Evolutionary conservation across 2,329 filamentous ascomycete species (phyloP).

Genomic region (Hypomyces perniciosus): DNA sequence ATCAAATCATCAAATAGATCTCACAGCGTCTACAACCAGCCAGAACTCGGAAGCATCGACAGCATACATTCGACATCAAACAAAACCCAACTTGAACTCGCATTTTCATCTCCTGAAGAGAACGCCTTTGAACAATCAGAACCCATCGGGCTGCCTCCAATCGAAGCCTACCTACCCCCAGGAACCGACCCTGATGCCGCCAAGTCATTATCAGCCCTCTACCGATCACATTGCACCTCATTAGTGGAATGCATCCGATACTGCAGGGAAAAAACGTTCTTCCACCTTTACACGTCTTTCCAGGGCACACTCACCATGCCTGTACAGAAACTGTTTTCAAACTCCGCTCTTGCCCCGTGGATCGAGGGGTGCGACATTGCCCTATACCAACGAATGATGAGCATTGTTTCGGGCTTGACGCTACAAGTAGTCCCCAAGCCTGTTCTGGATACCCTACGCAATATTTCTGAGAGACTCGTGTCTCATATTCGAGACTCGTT

Average conservation of each 20-base stretch:
- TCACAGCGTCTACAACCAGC: slow-evolving; percentile 54
- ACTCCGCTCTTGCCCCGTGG: slow-evolving; percentile 79
- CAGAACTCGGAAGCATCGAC: slow-evolving; percentile 50
- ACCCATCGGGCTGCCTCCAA: slow-evolving; percentile 73
- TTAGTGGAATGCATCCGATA: slow-evolving; percentile 92
- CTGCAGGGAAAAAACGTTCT: slow-evolving; percentile 95
- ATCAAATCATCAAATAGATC: slow-evolving; percentile 18
- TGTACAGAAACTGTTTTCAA: slow-evolving; percentile 83
- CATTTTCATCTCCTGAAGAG: slow-evolving; percentile 54
- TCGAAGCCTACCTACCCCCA: slow-evolving; percentile 71
- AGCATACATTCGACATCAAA: slow-evolving; percentile 50
- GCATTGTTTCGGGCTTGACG: slow-evolving; percentile 80
- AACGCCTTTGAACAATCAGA: slow-evolving; percentile 54
- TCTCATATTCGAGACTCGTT: slow-evolving; percentile 80
- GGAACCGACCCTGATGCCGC: slow-evolving; percentile 84
- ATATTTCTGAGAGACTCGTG: slow-evolving; percentile 77
- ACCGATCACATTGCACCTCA: slow-evolving; percentile 91
- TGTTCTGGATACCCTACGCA: slow-evolving; percentile 80
- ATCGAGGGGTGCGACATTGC: slow-evolving; percentile 93
- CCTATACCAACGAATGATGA: slow-evolving; percentile 95
- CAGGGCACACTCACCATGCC: slow-evolving; percentile 95
- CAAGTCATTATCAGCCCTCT: slow-evolving; percentile 77
- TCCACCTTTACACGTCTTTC: slow-evolving; percentile 90
- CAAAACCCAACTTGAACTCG: slow-evolving; percentile 54
- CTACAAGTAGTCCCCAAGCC: slow-evolving; percentile 85